A percentile compares a stretch with the other conserved stretches of the same genome.
These are phyloP conservation scores for Cicer arietinum DNA, from an alignment of 306 rosid species.

Conservation along the genomic window DNA sequence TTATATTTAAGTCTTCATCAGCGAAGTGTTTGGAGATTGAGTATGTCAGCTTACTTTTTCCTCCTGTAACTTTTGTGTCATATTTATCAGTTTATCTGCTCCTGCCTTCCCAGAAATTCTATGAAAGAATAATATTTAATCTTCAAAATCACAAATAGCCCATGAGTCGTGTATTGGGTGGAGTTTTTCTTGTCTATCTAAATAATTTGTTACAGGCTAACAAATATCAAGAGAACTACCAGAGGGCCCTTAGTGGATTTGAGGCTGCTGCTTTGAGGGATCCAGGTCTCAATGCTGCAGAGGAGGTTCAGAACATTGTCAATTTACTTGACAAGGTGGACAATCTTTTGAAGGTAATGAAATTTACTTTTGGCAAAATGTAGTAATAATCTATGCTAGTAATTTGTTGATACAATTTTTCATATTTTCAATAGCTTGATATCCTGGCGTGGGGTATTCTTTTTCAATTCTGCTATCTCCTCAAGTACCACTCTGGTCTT, in stretches of 20 bases:
- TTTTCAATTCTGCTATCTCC: constrained; percentile 39
- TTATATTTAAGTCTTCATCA: constrained; percentile 21
- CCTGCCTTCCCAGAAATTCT: constrained; percentile 15
- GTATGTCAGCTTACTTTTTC: constrained; percentile 27
- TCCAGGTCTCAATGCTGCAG: constrained; percentile 84
- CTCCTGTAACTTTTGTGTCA: constrained; percentile 2
- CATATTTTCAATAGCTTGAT: constrained; percentile 32
- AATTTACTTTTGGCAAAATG: constrained; percentile 31
- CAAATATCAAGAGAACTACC: constrained; percentile 88
- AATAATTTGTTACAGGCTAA: constrained; percentile 62
- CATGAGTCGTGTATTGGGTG: constrained; percentile 15
- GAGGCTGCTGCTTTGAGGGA: constrained; percentile 96
- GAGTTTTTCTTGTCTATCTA: constrained; percentile 30
- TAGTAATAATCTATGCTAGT: constrained; percentile 38
- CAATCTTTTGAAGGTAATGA: constrained; percentile 72
- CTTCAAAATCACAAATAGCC: constrained; percentile 23
- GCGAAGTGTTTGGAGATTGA: constrained; percentile 37
- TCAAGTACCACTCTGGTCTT: background rate
- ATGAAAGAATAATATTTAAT: constrained; percentile 13
- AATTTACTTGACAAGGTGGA: constrained; percentile 84
- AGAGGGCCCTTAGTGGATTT: constrained; percentile 92
- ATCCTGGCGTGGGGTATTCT: constrained; percentile 38
- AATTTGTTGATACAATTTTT: constrained; percentile 31
- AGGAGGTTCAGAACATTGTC: constrained; percentile 85
- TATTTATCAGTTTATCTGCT: constrained; percentile 24